Conservation (phyloP, 208 protist species). For the Vickermania spadyakhi region DNA sequence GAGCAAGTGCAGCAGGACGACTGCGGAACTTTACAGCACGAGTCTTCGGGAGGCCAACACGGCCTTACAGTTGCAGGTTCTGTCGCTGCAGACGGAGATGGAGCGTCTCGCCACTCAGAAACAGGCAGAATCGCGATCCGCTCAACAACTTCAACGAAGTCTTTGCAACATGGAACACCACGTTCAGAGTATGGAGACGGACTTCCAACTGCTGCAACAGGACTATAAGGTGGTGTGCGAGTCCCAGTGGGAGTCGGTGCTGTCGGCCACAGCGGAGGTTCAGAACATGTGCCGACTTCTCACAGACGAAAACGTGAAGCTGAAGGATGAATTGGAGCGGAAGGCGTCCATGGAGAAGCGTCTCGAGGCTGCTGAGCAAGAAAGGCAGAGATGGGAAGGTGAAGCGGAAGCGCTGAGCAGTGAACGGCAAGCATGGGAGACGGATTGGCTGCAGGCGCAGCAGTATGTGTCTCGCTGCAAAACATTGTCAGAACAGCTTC, state of each 20-base stretch:
- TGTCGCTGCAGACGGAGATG: background rate
- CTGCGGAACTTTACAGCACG: background rate
- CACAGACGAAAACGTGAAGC: conserved; percentile 7
- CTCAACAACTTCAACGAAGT: background rate
- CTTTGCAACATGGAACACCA: background rate
- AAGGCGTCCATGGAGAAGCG: background rate
- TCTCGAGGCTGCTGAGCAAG: conserved; percentile 6
- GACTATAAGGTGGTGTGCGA: conserved; percentile 8
- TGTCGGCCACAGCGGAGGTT: conserved; percentile 13
- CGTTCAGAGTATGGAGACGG: background rate
- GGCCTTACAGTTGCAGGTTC: background rate
- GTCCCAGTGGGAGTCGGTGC: conserved; percentile 16
- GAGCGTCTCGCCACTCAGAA: background rate
- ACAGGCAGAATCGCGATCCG: background rate
- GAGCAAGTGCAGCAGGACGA: background rate
- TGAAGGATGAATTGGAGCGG: conserved; percentile 7
- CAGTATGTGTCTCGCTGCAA: background rate
- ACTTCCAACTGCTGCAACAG: conserved; percentile 8
- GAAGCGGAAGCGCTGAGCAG: background rate
- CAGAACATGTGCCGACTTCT: conserved; percentile 15
- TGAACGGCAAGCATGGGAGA: background rate
- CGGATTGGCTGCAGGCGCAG: conserved; percentile 2
- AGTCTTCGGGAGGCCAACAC: background rate
- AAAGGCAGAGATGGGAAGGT: conserved; percentile 1
- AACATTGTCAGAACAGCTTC: background rate